Evolutionary conservation across 768 basidiomycete species (phyloP).

Genomic region (Phylloporus rhodoxanthus): DNA sequence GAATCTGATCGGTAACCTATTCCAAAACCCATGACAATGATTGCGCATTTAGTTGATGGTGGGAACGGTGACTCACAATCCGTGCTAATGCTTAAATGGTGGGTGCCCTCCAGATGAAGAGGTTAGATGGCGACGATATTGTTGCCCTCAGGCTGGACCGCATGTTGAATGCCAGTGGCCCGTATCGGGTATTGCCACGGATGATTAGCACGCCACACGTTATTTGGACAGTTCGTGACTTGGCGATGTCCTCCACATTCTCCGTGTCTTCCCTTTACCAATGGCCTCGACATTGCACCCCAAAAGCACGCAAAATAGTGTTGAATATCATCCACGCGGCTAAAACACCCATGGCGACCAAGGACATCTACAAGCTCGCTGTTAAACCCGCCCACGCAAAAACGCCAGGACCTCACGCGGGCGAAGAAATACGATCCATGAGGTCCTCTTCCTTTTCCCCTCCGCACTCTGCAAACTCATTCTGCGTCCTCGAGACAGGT

Average conservation of each 20-base stretch:
- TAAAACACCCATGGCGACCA: constrained; percentile 21
- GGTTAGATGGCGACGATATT: too few relatives aligned
- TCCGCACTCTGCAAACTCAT: neutral
- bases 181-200: too few relatives aligned
- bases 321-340: constrained; percentile 20
- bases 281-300: neutral
- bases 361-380: constrained; percentile 23
- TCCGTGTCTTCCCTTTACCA: constrained; percentile 1
- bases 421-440: constrained; percentile 51
- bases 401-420: constrained; percentile 34
- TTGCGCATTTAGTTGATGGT: too few relatives aligned
- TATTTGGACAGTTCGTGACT: neutral
- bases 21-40: too few relatives aligned
- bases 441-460: constrained; percentile 25
- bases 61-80: too few relatives aligned
- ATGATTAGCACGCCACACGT: too few relatives aligned
- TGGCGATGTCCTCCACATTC: neutral
- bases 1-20: too few relatives aligned
- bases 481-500: constrained; percentile 32
- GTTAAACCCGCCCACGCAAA: constrained; percentile 8
- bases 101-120: too few relatives aligned
- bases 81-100: too few relatives aligned
- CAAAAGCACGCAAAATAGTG: constrained; percentile 13
- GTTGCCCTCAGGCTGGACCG: too few relatives aligned
- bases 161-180: too few relatives aligned